Evolutionary conservation across 192 early-diverging fungal genomes (phyloP).

Genomic region (Endogone sp.): DNA sequence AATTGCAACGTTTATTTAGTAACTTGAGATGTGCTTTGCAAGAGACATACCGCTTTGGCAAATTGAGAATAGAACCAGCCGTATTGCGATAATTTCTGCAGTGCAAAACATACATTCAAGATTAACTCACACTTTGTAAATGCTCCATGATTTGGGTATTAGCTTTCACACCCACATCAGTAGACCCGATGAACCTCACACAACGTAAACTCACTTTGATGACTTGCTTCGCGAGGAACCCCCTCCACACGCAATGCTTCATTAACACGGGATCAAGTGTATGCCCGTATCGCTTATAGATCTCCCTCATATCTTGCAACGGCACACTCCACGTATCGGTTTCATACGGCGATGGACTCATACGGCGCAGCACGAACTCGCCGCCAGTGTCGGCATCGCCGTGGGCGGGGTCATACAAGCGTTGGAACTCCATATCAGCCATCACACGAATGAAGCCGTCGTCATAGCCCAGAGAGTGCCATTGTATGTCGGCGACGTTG

Average conservation of each 20-base stretch:
- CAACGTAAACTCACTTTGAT: not conserved
- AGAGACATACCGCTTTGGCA: not conserved
- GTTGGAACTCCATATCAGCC: constrained; percentile 46
- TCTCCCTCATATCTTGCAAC: constrained; percentile 53
- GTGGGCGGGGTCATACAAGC: constrained; percentile 45
- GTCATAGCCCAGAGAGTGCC: constrained; percentile 54
- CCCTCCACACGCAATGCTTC: not conserved
- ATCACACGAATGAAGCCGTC: constrained; percentile 57
- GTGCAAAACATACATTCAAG: not conserved
- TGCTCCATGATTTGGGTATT: no score
- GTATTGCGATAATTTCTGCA: not conserved
- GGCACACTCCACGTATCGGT: constrained; percentile 56
- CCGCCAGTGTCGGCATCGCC: constrained; percentile 57
- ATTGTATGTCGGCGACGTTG: constrained; percentile 61
- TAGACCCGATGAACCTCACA: no score
- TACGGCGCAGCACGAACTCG: constrained; percentile 59
- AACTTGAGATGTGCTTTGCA: no score
- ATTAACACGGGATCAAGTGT: not conserved
- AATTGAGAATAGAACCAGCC: not conserved
- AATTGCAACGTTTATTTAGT: no score
- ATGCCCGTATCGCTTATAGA: constrained; percentile 43
- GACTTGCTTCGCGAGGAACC: not conserved
- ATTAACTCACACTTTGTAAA: no score
- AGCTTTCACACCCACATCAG: no score
- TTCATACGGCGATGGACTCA: constrained; percentile 16